Evolutionary conservation across 805 yeast species (phyloP), one percentile per base, ranked within the genome.

Genomic region (Starmerella potacharoeniae): DNA sequence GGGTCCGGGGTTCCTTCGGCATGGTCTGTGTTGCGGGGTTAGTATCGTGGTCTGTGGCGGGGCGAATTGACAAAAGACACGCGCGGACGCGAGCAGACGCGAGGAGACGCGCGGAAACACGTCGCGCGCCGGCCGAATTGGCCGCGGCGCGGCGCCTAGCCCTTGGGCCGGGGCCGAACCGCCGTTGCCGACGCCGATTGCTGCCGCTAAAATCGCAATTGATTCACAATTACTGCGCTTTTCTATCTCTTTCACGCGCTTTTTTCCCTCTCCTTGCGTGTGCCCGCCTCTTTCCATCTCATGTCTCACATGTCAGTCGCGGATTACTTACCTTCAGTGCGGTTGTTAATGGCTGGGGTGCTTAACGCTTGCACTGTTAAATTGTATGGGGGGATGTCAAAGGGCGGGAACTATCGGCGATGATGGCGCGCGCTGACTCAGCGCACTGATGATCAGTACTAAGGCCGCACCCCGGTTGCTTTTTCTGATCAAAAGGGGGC

Each of bases 1-100:
- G 56, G 51, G 59, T 51, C 45, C 59, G 52, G n/a, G 58, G 50
- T 9, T 58, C 63, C 54, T 62, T 63, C 16, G 66, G 62, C 66
- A 63, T 63, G 44, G 33, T 37, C 42, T 47, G 22, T 5, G 22
- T 30, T 6, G 35, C 13, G 43, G 46, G 50, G 57, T 59, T 58
- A 58, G 61, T 58, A 55, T 13, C 45, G 36, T 9, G 6, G 51
- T 17, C 9, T 31, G 47, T 22, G 22, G 22, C 22, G 22, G 22
- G 22, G 22, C 22, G 22, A 22, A 22, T 22, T 22, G 14, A 13
- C 28, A 31, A n/a, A n/a, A 17, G 37, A 48, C 43, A 37, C 46
- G 46, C 9, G 46, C n/a, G 16, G 13, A 40, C 28, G 29, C 45
- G 45, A 42, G 33, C 31, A 22, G 33, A 36, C 50, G 41, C 51